Conservation (phyloP, 169 alveolate species). For the Plasmodium falciparum region DNA sequence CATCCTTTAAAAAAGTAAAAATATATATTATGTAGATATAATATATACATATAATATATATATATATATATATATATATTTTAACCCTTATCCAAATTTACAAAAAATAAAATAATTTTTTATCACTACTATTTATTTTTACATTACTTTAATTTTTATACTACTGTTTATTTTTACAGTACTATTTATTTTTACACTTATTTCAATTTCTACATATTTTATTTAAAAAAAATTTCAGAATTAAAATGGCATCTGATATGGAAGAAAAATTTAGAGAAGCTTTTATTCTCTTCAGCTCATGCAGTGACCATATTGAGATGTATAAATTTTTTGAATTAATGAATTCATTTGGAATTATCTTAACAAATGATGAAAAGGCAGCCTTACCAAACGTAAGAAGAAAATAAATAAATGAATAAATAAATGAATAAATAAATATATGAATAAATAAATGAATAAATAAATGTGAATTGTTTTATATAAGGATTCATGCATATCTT, state of each 20-base stretch:
- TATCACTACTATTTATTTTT: too few species aligned
- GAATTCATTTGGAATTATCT: slow-evolving; percentile 61
- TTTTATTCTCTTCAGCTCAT: slow-evolving; percentile 62
- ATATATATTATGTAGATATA: too few species aligned
- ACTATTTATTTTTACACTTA: slow-evolving; percentile 4
- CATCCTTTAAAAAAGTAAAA: too few species aligned
- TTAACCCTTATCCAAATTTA: too few species aligned
- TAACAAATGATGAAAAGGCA: slow-evolving; percentile 42
- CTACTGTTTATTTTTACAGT: background rate
- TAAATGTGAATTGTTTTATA: background rate
- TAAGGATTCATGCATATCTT: too few species aligned
- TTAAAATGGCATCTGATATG: slow-evolving; percentile 29
- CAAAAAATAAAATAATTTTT: too few species aligned
- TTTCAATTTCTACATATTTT: slow-evolving; percentile 8
- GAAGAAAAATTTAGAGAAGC: slow-evolving; percentile 74
- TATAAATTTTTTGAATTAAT: slow-evolving; percentile 39
- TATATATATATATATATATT: too few species aligned
- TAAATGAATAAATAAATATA: too few species aligned
- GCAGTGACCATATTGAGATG: slow-evolving; percentile 31
- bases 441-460: too few species aligned
- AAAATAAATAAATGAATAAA: too few species aligned
- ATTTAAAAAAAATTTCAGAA: background rate
- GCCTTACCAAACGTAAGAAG: slow-evolving; percentile 26
- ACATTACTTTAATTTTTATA: background rate
- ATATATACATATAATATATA: too few species aligned